phyloP scores from a whole-genome alignment of 1,139 yeast genomes.

The Meyerozyma smithsonii region DNA sequence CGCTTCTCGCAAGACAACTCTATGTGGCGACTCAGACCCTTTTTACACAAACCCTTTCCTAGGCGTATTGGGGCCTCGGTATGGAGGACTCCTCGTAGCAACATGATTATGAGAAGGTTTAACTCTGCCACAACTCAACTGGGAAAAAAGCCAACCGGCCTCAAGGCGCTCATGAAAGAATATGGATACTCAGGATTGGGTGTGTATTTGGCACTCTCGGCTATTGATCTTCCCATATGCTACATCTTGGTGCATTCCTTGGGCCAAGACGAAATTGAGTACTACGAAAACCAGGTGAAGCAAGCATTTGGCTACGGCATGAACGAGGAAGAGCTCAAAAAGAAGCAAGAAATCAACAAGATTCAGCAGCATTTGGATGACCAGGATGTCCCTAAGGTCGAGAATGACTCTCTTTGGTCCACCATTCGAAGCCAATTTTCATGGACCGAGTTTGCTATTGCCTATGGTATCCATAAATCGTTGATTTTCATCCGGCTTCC shows the following conservation, averaged over 20 bases:
- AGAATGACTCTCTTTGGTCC: conserved; percentile 10
- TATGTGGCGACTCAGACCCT: conserved; percentile 1
- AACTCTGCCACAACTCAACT: conserved; percentile 19
- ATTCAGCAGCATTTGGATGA: conserved; percentile 21
- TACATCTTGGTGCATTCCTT: conserved; percentile 76
- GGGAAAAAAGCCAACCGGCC: conserved; percentile 38
- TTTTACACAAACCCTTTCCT: background rate
- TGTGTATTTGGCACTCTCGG: conserved; percentile 67
- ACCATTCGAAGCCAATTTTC: conserved; percentile 42
- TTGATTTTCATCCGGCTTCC: conserved; percentile 80
- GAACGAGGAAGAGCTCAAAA: conserved; percentile 34
- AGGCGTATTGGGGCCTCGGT: background rate
- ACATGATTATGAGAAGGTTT: conserved; percentile 13
- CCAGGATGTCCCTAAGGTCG: conserved; percentile 12
- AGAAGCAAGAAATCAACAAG: conserved; percentile 28
- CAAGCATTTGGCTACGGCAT: conserved; percentile 54
- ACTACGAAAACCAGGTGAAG: conserved; percentile 59
- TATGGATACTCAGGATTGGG: conserved; percentile 92
- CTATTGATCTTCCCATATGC: conserved; percentile 78
- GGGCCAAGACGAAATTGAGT: conserved; percentile 76
- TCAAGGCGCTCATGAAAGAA: conserved; percentile 70
- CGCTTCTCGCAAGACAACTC: background rate
- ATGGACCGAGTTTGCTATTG: conserved; percentile 74
- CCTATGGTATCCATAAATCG: conserved; percentile 91
- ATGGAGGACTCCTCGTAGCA: background rate